Evolutionary conservation across 2,329 filamentous ascomycete genomes (phyloP).

Genomic region (Cercospora sp.): DNA sequence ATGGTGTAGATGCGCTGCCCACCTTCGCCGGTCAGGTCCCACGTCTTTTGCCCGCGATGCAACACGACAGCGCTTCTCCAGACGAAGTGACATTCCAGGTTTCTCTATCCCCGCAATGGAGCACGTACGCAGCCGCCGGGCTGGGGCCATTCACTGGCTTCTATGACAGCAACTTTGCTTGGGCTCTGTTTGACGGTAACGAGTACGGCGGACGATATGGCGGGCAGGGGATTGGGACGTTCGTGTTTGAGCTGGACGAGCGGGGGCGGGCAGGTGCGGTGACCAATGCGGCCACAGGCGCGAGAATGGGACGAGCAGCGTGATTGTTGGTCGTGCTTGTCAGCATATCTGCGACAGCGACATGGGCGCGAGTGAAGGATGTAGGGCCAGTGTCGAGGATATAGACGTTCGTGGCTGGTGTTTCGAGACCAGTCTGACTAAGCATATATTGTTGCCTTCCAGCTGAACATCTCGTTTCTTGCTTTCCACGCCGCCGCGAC

Average conservation of each 20-base stretch:
- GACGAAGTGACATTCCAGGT: constrained; percentile 1
- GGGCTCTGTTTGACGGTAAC: not conserved
- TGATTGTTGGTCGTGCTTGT: not conserved
- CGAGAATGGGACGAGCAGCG: not conserved
- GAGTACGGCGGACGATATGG: not conserved
- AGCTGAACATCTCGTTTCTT: not conserved
- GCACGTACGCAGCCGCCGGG: not conserved
- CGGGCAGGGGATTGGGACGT: not conserved
- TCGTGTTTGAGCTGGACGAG: constrained; percentile 10
- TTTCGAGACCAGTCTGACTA: not conserved
- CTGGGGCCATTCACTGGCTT: constrained; percentile 1
- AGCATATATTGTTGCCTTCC: not conserved
- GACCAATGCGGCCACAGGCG: not conserved
- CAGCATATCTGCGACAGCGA: constrained; percentile 1
- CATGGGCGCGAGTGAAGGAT: not conserved
- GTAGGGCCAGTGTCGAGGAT: not conserved
- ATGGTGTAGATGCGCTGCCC: not conserved
- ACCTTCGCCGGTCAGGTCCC: not conserved
- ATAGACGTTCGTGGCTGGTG: not conserved
- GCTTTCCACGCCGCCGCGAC: not conserved
- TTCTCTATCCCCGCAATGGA: not conserved
- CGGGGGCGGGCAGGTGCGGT: not conserved
- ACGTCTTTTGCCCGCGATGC: not conserved
- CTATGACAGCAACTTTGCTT: constrained; percentile 1
- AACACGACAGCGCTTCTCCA: not conserved